These are phyloP conservation scores for Fusarium xyrophilum DNA, from an alignment of 2,329 filamentous ascomycete genomes.

Conservation along the genomic window DNA sequence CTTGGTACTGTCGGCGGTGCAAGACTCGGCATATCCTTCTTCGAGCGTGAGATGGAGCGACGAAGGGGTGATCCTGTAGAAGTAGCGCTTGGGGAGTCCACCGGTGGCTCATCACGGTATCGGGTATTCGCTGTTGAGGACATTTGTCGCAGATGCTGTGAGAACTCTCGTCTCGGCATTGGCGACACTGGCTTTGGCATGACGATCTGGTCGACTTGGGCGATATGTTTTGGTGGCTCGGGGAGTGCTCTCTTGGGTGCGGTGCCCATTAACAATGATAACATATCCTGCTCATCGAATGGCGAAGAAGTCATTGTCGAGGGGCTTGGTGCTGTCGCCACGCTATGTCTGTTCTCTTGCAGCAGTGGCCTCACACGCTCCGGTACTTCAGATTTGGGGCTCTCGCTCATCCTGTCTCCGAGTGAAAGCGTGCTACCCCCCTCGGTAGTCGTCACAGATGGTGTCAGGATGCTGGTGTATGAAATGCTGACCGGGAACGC, in stretches of 20 bases:
- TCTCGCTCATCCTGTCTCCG: conserved; percentile 13
- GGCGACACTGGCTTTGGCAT: conserved; percentile 43
- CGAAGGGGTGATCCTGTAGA: conserved; percentile 38
- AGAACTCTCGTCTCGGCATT: conserved; percentile 25
- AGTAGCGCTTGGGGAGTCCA: conserved; percentile 24
- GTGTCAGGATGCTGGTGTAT: conserved; percentile 38
- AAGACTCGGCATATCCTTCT: conserved; percentile 19
- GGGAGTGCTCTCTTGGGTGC: conserved; percentile 41
- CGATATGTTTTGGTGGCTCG: conserved; percentile 40
- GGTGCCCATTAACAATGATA: conserved; percentile 42
- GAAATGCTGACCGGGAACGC: conserved; percentile 37
- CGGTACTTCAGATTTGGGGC: conserved; percentile 8
- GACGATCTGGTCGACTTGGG: conserved; percentile 40
- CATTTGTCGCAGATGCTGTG: conserved; percentile 31
- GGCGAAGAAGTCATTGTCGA: conserved; percentile 42
- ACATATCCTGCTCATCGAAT: conserved; percentile 46
- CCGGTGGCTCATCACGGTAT: conserved; percentile 24
- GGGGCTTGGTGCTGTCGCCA: conserved; percentile 20
- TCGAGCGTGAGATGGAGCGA: conserved; percentile 22
- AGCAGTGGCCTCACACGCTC: conserved; percentile 9
- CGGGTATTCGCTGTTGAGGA: conserved; percentile 40
- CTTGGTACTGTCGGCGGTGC: conserved; percentile 4
- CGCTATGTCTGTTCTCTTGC: conserved; percentile 24
- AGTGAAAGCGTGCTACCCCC: conserved; percentile 26
- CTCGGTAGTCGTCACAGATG: conserved; percentile 36